Evolutionary conservation across 805 yeast species (phyloP), one percentile per base, ranked within the genome.

Genomic region (Candida germanica): DNA sequence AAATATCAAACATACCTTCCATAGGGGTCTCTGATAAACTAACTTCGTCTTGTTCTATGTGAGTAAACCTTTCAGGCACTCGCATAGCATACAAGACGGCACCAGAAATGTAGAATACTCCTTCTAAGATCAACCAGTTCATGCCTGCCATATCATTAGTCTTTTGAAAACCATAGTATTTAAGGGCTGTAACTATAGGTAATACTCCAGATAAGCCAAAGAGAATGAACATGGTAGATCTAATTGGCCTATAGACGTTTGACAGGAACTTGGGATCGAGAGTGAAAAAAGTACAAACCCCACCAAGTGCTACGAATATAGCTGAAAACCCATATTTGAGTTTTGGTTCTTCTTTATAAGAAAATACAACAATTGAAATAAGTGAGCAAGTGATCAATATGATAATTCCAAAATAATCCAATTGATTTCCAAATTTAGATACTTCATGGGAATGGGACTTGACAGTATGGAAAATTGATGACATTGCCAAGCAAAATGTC

Each of bases 201-300:
- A 87, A 57, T 0, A 75, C 67, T 0, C 93, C 91, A 1, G 87
- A 77, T 14, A 87, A 64, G 0, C 96, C 96, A 61, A 89, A 88
- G 2, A 73, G 48, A 6, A 88, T 80, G 59, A 88, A 88, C 77
- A 88, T 77, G 1, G 71, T 44, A 0, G 96, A 91, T 35, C 97
- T 66, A 38, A 75, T 74, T 1, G 89, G 79, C 24, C 96, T 72
- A 80, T 86, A 87, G 20, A 66, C 71, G 4, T 83, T 73, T 4
- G 81, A 59, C n/a, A 87, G 67, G 53, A 89, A 88, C 41, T 67
- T 70, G 4, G 81, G 79, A 37, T 75, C 69, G 41, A 87, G 59
- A 0, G 93, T 83, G 22, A 84, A 67, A 0, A 70, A 51, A 0
- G 83, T 71, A 48, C 95, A 87, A 1, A 73, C 56, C 0, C 61